Conservation (phyloP, 2,329 filamentous ascomycete genomes). For the Penicillium sp. region DNA sequence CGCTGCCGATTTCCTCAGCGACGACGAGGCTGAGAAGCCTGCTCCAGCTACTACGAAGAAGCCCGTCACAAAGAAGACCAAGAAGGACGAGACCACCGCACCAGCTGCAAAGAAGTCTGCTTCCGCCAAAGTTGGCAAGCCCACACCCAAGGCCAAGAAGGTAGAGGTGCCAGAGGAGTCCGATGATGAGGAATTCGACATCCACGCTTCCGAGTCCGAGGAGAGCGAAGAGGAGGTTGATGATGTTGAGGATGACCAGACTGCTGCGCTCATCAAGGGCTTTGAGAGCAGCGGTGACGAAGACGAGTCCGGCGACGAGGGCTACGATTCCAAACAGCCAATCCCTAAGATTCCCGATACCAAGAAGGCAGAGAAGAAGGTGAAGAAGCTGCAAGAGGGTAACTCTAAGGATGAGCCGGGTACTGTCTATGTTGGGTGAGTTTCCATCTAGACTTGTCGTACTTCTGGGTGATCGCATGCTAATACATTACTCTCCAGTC, state of each 20-base stretch:
- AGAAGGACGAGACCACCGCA: slow-evolving; percentile 36
- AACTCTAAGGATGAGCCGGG: slow-evolving; percentile 59
- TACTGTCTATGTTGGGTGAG: slow-evolving; percentile 79
- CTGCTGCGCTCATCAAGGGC: slow-evolving; percentile 55
- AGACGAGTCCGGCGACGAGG: slow-evolving; percentile 51
- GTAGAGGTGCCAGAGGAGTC: slow-evolving; percentile 45
- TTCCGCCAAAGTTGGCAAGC: slow-evolving; percentile 11
- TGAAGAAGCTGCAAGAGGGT: slow-evolving; percentile 53
- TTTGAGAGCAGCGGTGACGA: slow-evolving; percentile 59
- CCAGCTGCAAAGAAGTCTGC: slow-evolving; percentile 30
- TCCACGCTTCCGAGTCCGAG: slow-evolving; percentile 20
- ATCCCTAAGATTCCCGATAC: slow-evolving; percentile 48
- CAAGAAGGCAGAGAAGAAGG: slow-evolving; percentile 52
- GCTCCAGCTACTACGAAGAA: slow-evolving; percentile 42
- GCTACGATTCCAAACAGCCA: slow-evolving; percentile 48
- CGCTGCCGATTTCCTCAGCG: slow-evolving; percentile 51
- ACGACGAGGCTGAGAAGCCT: slow-evolving; percentile 39
- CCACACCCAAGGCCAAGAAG: slow-evolving; percentile 46
- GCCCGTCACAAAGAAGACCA: slow-evolving; percentile 49
- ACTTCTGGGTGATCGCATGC: slow-evolving; percentile 6
- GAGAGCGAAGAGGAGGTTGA: slow-evolving; percentile 33
- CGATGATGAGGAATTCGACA: slow-evolving; percentile 35
- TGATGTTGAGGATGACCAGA: slow-evolving; percentile 53
- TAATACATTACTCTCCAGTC: slow-evolving; percentile 46
- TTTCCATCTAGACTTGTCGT: slow-evolving; percentile 9